Conservation (phyloP, 1,284 basidiomycete species). For the Microstroma glucosiphilum region DNA sequence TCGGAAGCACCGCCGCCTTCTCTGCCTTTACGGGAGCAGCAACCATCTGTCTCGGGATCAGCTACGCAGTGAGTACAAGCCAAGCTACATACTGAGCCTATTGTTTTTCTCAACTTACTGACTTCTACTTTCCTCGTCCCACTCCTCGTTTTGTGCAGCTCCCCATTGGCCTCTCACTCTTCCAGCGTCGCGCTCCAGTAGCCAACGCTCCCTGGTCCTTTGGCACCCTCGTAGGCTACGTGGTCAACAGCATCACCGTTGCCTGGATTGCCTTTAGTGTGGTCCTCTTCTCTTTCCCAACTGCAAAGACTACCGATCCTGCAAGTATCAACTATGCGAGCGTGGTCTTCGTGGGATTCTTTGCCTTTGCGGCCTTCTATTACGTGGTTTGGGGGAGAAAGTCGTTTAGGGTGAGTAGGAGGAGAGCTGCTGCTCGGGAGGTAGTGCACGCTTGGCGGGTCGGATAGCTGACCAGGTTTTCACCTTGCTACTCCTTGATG, state of each 20-base stretch:
- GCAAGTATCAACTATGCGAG: slow-evolving; percentile 51
- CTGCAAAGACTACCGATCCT: slow-evolving; percentile 49
- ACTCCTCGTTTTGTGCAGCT: slow-evolving; percentile 42
- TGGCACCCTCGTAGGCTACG: slow-evolving; percentile 50
- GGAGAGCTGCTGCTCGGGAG: no score
- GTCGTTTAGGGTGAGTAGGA: slow-evolving; percentile 3
- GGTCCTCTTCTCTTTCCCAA: slow-evolving; percentile 55
- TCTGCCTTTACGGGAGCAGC: slow-evolving; percentile 38
- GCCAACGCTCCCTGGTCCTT: slow-evolving; percentile 51
- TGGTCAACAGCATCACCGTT: slow-evolving; percentile 51
- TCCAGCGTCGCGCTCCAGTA: slow-evolving; percentile 48
- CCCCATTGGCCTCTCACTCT: slow-evolving; percentile 52
- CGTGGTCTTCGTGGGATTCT: slow-evolving; percentile 22
- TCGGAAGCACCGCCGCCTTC: slow-evolving; percentile 34
- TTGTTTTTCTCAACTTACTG: no score
- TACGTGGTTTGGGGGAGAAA: slow-evolving; percentile 11
- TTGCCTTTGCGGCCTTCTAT: slow-evolving; percentile 10
- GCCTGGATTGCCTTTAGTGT: slow-evolving; percentile 54
- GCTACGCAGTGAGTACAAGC: slow-evolving; percentile 6
- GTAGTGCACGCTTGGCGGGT: no score
- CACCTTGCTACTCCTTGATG: no score
- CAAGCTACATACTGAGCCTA: no score
- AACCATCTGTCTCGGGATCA: slow-evolving; percentile 26
- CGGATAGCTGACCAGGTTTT: no score
- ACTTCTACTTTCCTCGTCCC: slow-evolving; percentile 16